These are phyloP conservation scores for Russula compacta DNA, from an alignment of 768 basidiomycete species.

Conservation along the genomic window DNA sequence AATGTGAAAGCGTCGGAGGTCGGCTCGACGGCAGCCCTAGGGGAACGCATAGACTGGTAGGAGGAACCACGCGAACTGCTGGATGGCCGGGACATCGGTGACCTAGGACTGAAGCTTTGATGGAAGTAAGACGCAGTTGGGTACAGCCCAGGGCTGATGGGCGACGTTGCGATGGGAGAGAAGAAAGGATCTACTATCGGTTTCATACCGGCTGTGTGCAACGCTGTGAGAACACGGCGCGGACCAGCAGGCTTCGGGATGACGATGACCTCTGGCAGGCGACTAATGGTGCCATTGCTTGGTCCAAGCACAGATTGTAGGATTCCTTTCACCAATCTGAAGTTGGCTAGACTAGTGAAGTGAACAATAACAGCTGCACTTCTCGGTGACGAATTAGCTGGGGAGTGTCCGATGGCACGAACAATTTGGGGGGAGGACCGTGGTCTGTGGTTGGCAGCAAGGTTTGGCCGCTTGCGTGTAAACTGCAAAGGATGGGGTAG, in stretches of 20 bases:
- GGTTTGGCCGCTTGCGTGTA: conserved; percentile 56
- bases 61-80: conserved; percentile 46
- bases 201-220: conserved; percentile 82
- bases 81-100: conserved; percentile 39
- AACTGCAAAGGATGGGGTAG: conserved; percentile 35
- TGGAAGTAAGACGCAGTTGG: conserved; percentile 38
- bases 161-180: conserved; percentile 88
- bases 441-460: conserved; percentile 59
- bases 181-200: conserved; percentile 89
- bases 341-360: conserved; percentile 86
- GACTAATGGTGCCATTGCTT: conserved; percentile 35
- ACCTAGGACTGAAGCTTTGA: conserved; percentile 28
- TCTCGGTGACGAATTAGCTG: conserved; percentile 27
- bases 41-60: conserved; percentile 52
- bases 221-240: conserved; percentile 80
- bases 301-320: conserved; percentile 58
- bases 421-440: conserved; percentile 76
- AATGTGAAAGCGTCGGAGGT: conserved; percentile 32
- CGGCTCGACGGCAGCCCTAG: conserved; percentile 30
- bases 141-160: conserved; percentile 61
- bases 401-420: conserved; percentile 37
- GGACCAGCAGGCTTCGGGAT: conserved; percentile 97
- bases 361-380: conserved; percentile 60
- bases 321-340: conserved; percentile 78
- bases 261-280: conserved; percentile 86